Evolutionary conservation across 163 green algal species (phyloP).

Genomic region (Scenedesmus sp.): DNA sequence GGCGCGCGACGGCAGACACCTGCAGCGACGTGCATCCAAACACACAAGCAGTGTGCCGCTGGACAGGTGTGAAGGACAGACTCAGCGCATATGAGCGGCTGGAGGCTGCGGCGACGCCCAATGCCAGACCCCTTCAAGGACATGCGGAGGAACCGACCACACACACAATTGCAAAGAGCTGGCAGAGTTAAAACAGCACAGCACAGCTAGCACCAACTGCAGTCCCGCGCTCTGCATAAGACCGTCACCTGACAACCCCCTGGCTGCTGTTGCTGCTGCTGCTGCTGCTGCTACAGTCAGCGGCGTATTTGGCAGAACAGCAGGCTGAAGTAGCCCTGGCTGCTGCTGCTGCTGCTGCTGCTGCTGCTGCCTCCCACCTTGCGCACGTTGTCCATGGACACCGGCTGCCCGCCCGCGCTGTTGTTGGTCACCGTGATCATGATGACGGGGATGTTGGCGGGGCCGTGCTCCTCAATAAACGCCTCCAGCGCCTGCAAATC

Average conservation of each 20-base stretch:
- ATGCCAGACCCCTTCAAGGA: too few species aligned
- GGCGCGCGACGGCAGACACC: constrained; percentile 28
- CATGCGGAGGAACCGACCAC: too few species aligned
- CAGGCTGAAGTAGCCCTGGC: neutral
- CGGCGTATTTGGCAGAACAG: too few species aligned
- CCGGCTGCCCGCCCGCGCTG: constrained; percentile 55
- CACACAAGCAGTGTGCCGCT: too few species aligned
- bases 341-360: neutral
- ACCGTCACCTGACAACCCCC: too few species aligned
- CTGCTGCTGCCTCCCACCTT: constrained; percentile 7
- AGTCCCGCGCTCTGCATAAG: too few species aligned
- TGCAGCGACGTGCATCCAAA: neutral
- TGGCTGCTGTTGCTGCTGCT: too few species aligned
- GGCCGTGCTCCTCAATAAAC: constrained; percentile 41
- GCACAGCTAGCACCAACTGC: too few species aligned
- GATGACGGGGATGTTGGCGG: constrained; percentile 21
- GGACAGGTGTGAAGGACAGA: neutral
- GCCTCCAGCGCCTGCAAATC: constrained; percentile 37
- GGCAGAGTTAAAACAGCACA: too few species aligned
- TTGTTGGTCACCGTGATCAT: constrained; percentile 63
- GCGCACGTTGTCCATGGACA: constrained; percentile 57
- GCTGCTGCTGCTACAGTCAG: too few species aligned
- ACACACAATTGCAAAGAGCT: too few species aligned
- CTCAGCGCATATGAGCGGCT: constrained; percentile 41
- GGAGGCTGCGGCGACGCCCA: constrained; percentile 36